A percentile compares a stretch with the other conserved stretches of the same genome.
These are phyloP conservation scores for Penicillium flavigenum DNA, from an alignment of 495 filamentous ascomycete species.

Conservation along the genomic window DNA sequence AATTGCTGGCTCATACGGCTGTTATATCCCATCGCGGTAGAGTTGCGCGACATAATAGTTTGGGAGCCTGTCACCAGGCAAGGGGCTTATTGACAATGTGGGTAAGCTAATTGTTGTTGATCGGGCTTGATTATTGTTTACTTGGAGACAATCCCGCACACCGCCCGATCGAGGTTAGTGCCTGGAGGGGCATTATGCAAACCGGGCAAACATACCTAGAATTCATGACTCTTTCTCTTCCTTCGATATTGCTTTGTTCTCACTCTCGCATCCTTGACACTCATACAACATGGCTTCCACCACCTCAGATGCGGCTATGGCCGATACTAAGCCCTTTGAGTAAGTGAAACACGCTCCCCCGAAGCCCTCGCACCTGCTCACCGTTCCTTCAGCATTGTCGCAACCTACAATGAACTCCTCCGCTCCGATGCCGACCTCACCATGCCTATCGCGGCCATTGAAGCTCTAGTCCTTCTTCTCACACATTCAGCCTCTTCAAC, in stretches of 20 bases:
- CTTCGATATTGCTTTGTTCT: slow-evolving; percentile 22
- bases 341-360: slow-evolving; percentile 23
- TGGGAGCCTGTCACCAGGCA: slow-evolving; percentile 6
- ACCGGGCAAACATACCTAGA: slow-evolving; percentile 42
- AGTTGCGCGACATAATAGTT: slow-evolving; percentile 10
- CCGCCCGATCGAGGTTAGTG: slow-evolving; percentile 40
- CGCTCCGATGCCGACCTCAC: slow-evolving; percentile 76
- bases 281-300: slow-evolving; percentile 37
- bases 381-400: slow-evolving; percentile 49
- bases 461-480: slow-evolving; percentile 83
- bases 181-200: slow-evolving; percentile 42
- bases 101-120: slow-evolving; percentile 25
- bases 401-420: slow-evolving; percentile 59
- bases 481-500: slow-evolving; percentile 73
- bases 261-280: not conserved
- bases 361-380: slow-evolving; percentile 19
- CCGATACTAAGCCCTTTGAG: slow-evolving; percentile 44
- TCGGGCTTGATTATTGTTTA: slow-evolving; percentile 45
- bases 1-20: slow-evolving; percentile 75
- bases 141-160: slow-evolving; percentile 32
- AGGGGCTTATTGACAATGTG: slow-evolving; percentile 8
- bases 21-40: slow-evolving; percentile 55
- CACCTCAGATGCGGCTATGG: slow-evolving; percentile 25
- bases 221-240: slow-evolving; percentile 37
- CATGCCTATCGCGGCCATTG: slow-evolving; percentile 94